A percentile compares a stretch with the other conserved stretches of the same genome.
Evolutionary conservation across 1,284 basidiomycete genomes (phyloP).

Genomic region (Ceratobasidium sp.): DNA sequence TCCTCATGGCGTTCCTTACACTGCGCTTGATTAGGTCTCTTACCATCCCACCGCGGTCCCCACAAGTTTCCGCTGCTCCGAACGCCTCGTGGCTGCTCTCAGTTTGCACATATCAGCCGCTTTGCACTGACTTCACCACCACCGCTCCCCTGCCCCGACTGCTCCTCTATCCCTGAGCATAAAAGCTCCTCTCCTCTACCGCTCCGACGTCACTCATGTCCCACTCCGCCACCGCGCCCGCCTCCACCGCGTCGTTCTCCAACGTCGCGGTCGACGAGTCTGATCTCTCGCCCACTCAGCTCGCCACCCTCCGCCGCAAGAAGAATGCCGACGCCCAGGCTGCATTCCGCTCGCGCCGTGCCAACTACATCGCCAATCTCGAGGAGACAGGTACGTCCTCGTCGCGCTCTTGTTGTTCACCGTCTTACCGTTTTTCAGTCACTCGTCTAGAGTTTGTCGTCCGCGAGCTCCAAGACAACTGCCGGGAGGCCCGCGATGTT

Average conservation of each 20-base stretch:
- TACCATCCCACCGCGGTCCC: constrained; percentile 9
- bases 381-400: constrained; percentile 77
- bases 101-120: constrained; percentile 41
- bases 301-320: constrained; percentile 56
- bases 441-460: constrained; percentile 83
- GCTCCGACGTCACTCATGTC: constrained; percentile 29
- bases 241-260: constrained; percentile 1
- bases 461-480: constrained; percentile 80
- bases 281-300: constrained; percentile 45
- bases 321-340: constrained; percentile 81
- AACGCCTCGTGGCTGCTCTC: constrained; percentile 36
- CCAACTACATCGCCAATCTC: constrained; percentile 86
- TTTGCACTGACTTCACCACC: constrained; percentile 5
- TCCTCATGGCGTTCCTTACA: constrained; percentile 35
- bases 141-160: constrained; percentile 37
- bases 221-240: not conserved
- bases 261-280: constrained; percentile 11
- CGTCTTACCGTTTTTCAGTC: constrained; percentile 58
- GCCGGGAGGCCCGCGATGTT: constrained; percentile 70
- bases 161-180: not conserved
- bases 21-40: constrained; percentile 37
- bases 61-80: constrained; percentile 18
- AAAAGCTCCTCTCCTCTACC: too few relatives aligned
- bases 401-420: constrained; percentile 23
- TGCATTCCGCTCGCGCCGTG: constrained; percentile 60